Conservation (phyloP, 768 basidiomycete species). For the Cystofilobasidium capitatum region DNA sequence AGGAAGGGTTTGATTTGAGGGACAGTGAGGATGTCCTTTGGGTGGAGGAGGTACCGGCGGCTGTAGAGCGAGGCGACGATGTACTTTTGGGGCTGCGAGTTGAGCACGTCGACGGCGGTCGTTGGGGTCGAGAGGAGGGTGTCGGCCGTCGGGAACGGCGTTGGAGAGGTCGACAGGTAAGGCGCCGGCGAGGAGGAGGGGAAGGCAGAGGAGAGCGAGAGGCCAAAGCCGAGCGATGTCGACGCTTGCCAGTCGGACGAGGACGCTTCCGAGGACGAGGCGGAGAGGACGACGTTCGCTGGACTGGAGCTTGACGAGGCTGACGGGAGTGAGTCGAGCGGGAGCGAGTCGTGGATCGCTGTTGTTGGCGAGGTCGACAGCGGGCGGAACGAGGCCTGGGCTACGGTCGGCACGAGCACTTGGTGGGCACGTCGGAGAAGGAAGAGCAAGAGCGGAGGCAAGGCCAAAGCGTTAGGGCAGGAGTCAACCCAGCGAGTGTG, state of each 20-base stretch:
- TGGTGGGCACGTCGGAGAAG: background rate
- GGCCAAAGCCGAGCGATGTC: background rate
- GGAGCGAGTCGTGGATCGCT: slow-evolving; percentile 2
- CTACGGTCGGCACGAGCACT: background rate
- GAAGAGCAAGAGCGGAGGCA: background rate
- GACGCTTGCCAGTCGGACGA: background rate
- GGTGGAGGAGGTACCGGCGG: slow-evolving; percentile 77
- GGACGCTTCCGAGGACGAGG: background rate
- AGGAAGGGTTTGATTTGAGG: slow-evolving; percentile 71
- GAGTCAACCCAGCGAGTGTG: background rate
- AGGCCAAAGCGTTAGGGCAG: background rate
- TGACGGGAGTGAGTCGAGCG: background rate
- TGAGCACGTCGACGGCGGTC: slow-evolving; percentile 10
- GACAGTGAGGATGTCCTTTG: slow-evolving; percentile 84
- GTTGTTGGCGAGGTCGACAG: background rate
- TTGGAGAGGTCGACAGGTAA: background rate
- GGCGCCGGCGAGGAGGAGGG: background rate
- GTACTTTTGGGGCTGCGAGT: slow-evolving; percentile 86
- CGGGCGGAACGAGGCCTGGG: background rate
- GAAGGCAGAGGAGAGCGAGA: background rate
- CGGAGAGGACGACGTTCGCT: background rate
- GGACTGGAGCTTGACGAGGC: background rate
- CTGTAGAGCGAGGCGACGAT: slow-evolving; percentile 79
- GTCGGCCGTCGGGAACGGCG: background rate
- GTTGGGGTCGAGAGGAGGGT: background rate